Conservation (phyloP, 2,329 filamentous ascomycete species). For the Diaporthe longicolla region DNA sequence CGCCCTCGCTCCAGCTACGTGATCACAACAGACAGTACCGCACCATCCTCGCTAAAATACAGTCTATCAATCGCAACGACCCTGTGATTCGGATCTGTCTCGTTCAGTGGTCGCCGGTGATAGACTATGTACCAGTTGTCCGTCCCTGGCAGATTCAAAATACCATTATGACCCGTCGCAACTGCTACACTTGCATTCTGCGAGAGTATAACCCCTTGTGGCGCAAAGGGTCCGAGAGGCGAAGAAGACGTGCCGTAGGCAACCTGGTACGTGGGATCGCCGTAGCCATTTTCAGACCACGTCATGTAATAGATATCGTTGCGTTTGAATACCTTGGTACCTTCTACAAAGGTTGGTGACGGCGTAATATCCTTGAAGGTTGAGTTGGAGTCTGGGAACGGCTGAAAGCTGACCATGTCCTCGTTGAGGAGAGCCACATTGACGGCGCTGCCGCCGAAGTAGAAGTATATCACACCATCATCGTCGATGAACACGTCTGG, state of each 20-base stretch:
- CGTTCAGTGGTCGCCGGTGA: conserved; percentile 26
- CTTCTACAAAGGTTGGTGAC: conserved; percentile 30
- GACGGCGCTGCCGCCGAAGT: conserved; percentile 34
- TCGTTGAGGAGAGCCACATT: conserved; percentile 36
- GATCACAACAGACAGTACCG: conserved; percentile 17
- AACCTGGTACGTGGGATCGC: conserved; percentile 38
- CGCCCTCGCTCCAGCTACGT: not conserved
- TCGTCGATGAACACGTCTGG: conserved; percentile 59
- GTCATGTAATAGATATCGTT: conserved; percentile 38
- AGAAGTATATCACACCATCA: conserved; percentile 54
- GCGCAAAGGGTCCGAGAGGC: conserved; percentile 34
- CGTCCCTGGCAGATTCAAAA: conserved; percentile 40
- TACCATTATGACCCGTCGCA: conserved; percentile 36
- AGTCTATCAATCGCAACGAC: conserved; percentile 34
- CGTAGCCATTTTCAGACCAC: conserved; percentile 42
- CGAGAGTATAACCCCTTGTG: conserved; percentile 20
- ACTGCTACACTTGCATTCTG: conserved; percentile 32
- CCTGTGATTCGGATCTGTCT: conserved; percentile 25
- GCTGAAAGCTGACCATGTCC: conserved; percentile 36
- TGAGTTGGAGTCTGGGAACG: conserved; percentile 18
- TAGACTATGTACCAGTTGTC: conserved; percentile 41
- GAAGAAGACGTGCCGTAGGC: conserved; percentile 36
- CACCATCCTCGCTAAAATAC: conserved; percentile 28
- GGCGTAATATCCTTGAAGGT: conserved; percentile 34
- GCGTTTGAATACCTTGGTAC: conserved; percentile 39